phyloP scores from a whole-genome alignment of 2,329 filamentous ascomycete species.

The Diaporthe humulicola region DNA sequence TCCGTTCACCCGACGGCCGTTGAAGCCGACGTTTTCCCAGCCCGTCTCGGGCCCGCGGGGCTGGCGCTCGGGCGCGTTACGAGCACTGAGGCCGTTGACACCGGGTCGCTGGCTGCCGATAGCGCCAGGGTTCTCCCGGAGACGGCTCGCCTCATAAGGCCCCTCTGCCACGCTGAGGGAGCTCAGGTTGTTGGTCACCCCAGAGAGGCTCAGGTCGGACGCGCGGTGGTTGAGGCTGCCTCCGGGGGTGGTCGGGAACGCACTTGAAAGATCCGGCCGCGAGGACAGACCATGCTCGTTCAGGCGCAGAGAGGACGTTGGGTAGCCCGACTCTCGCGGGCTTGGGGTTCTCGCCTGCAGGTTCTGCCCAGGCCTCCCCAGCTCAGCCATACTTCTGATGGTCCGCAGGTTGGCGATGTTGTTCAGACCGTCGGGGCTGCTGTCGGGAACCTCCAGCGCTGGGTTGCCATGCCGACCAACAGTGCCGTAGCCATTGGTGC shows the following conservation, averaged over 20 bases:
- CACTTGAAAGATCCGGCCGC: conserved; percentile 35
- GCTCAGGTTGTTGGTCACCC: conserved; percentile 59
- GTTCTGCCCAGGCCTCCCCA: conserved; percentile 53
- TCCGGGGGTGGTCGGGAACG: conserved; percentile 49
- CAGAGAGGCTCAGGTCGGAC: conserved; percentile 50
- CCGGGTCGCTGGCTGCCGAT: conserved; percentile 75
- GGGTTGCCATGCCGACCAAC: conserved; percentile 82
- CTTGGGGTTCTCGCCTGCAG: conserved; percentile 38
- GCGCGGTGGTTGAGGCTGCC: conserved; percentile 44
- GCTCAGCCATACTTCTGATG: conserved; percentile 95
- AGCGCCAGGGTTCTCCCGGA: conserved; percentile 68
- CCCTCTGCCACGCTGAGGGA: conserved; percentile 63
- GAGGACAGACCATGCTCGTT: conserved; percentile 39
- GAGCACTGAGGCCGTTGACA: conserved; percentile 57
- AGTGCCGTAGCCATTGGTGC: conserved; percentile 76
- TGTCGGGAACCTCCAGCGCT: conserved; percentile 84
- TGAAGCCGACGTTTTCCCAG: conserved; percentile 72
- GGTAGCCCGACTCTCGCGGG: conserved; percentile 37
- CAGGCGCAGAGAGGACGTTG: conserved; percentile 36
- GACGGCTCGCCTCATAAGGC: conserved; percentile 60
- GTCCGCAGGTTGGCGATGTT: conserved; percentile 87
- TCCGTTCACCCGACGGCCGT: conserved; percentile 67
- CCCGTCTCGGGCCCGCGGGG: conserved; percentile 70
- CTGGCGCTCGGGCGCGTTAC: conserved; percentile 70
- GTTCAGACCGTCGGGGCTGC: conserved; percentile 74